A percentile compares a stretch with the other conserved stretches of the same genome.
Conservation (phyloP, 192 early-diverging fungal species). For the Martensiomyces pterosporus region DNA sequence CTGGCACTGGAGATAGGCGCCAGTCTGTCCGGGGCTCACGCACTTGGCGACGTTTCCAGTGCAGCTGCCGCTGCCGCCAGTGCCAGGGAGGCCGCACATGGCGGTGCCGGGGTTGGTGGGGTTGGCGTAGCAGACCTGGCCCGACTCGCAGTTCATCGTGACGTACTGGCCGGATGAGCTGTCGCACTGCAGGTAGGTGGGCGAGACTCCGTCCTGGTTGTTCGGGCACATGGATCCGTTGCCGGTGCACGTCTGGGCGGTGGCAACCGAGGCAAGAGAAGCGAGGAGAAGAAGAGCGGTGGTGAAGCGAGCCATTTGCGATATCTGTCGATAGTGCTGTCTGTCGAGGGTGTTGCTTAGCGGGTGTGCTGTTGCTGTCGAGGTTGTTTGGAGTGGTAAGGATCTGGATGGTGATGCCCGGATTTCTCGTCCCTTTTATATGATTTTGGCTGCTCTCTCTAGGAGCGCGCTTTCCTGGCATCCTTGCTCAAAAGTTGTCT, state of each 20-base stretch:
- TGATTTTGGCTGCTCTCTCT: too few relatives aligned
- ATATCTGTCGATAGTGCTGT: too few relatives aligned
- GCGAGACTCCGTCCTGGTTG: slow-evolving; percentile 41
- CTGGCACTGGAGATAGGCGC: slow-evolving; percentile 36
- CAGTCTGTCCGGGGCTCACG: slow-evolving; percentile 21
- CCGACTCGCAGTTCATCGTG: slow-evolving; percentile 23
- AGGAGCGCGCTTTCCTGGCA: too few relatives aligned
- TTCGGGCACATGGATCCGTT: slow-evolving; percentile 45
- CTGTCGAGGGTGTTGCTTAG: too few relatives aligned
- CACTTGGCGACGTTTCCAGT: slow-evolving; percentile 45
- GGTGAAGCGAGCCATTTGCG: slow-evolving; percentile 41
- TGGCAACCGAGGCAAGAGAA: slow-evolving; percentile 12
- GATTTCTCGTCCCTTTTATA: too few relatives aligned
- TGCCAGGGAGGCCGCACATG: slow-evolving; percentile 44
- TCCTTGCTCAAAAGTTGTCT: too few relatives aligned
- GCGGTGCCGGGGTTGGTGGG: slow-evolving; percentile 34
- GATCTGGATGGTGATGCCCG: too few relatives aligned
- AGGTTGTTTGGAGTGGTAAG: too few relatives aligned
- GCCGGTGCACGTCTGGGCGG: slow-evolving; percentile 38
- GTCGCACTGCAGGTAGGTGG: slow-evolving; percentile 51
- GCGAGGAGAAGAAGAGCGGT: slow-evolving; percentile 16
- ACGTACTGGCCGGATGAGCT: slow-evolving; percentile 29
- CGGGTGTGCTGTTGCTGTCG: too few relatives aligned
- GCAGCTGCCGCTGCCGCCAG: slow-evolving; percentile 32
- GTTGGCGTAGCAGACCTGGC: slow-evolving; percentile 51